phyloP scores from a whole-genome alignment of 1,284 basidiomycete species.

The Boletellus deceptivus region DNA sequence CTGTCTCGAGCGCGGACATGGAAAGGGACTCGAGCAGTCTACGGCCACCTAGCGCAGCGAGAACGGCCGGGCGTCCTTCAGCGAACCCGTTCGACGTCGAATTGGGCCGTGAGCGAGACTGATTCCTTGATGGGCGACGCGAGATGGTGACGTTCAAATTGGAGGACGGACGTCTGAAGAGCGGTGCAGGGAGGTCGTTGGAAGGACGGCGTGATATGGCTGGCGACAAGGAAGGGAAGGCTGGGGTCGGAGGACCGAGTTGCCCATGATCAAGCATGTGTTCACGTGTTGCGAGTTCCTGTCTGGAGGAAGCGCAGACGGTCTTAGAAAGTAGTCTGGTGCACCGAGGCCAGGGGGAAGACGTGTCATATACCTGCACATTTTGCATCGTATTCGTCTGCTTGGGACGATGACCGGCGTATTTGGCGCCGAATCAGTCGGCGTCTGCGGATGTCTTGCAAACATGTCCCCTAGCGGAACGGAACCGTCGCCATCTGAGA shows the following conservation, averaged over 20 bases:
- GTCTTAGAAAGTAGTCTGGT: neutral
- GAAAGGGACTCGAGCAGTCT: conserved; percentile 39
- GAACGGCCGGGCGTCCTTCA: conserved; percentile 24
- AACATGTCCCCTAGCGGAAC: conserved; percentile 66
- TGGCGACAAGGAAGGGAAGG: conserved; percentile 43
- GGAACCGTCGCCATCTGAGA: conserved; percentile 69
- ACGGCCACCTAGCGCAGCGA: conserved; percentile 32
- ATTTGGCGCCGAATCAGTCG: conserved; percentile 57
- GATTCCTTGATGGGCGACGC: conserved; percentile 24
- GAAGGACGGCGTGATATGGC: conserved; percentile 52
- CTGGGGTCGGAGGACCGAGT: conserved; percentile 63
- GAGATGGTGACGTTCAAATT: conserved; percentile 33
- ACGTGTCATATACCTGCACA: conserved; percentile 65
- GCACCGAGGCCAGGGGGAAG: neutral
- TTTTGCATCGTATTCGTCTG: conserved; percentile 82
- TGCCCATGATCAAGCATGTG: conserved; percentile 92
- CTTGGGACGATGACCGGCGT: conserved; percentile 53
- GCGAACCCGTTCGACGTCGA: conserved; percentile 18
- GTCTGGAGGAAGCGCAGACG: conserved; percentile 39
- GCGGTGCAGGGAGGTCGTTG: conserved; percentile 22
- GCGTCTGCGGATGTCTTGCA: conserved; percentile 68
- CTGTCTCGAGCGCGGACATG: conserved; percentile 42
- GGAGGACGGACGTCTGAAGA: conserved; percentile 28
- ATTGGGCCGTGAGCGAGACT: conserved; percentile 22
- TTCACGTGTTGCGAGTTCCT: conserved; percentile 83